Percentiles rank a stretch among this genome's conserved stretches.
Evolutionary conservation across 2,329 filamentous ascomycete species (phyloP).

Genomic region (Cyphellophora attinorum): DNA sequence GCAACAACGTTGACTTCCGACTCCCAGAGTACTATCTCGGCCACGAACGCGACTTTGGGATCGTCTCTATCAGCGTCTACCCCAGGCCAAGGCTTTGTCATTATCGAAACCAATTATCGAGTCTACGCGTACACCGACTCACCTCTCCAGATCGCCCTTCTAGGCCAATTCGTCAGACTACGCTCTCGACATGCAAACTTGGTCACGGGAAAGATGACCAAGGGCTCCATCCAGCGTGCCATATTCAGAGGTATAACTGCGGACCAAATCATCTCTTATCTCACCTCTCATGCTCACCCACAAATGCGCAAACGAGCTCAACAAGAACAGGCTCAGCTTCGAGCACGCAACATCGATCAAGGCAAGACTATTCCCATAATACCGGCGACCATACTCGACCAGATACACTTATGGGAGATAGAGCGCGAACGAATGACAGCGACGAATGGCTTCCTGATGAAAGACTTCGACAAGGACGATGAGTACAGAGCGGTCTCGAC

Average conservation of each 20-base stretch:
- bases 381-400: slow-evolving; percentile 91
- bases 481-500: slow-evolving; percentile 44
- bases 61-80: slow-evolving; percentile 45
- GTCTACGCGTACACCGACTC: slow-evolving; percentile 95
- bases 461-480: slow-evolving; percentile 68
- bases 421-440: slow-evolving; percentile 91
- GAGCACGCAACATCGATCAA: slow-evolving; percentile 24
- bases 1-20: slow-evolving; percentile 83
- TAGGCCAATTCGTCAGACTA: slow-evolving; percentile 79
- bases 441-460: slow-evolving; percentile 75
- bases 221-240: slow-evolving; percentile 76
- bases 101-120: slow-evolving; percentile 96
- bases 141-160: slow-evolving; percentile 85
- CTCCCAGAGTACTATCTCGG: slow-evolving; percentile 60
- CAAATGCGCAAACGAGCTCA: slow-evolving; percentile 67
- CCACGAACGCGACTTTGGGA: slow-evolving; percentile 57
- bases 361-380: slow-evolving; percentile 51
- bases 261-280: slow-evolving; percentile 89
- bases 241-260: slow-evolving; percentile 86
- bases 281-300: slow-evolving; percentile 85
- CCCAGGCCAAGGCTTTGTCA: slow-evolving; percentile 61
- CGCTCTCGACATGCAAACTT: slow-evolving; percentile 90
- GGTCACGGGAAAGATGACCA: slow-evolving; percentile 82
- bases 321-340: slow-evolving; percentile 13
- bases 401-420: slow-evolving; percentile 94